These are phyloP conservation scores for Orychophragmus violaceus DNA, from an alignment of 345 rosid species.

Conservation along the genomic window DNA sequence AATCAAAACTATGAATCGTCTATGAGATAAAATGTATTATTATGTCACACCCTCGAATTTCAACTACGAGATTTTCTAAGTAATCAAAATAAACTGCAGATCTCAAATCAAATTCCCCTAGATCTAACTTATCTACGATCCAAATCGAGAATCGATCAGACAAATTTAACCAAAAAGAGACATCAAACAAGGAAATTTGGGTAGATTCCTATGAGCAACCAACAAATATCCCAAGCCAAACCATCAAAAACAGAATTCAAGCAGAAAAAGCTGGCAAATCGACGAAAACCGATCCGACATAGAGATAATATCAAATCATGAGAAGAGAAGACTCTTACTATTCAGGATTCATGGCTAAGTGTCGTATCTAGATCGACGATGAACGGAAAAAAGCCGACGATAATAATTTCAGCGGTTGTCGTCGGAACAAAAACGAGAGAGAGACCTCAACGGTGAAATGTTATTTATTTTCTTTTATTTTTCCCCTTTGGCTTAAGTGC, in stretches of 20 bases:
- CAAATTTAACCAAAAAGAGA: background rate
- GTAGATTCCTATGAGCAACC: background rate
- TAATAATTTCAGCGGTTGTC: conserved; percentile 9
- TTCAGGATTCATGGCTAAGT: conserved; percentile 30
- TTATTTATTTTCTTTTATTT: background rate
- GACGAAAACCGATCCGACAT: background rate
- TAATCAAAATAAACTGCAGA: conserved; percentile 7
- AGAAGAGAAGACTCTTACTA: conserved; percentile 28
- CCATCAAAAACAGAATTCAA: background rate
- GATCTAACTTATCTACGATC: conserved; percentile 17
- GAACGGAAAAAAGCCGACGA: conserved; percentile 3
- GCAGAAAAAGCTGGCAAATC: background rate
- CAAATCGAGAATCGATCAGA: conserved; percentile 13
- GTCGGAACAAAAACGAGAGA: background rate
- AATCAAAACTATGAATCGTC: background rate
- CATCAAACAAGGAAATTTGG: background rate
- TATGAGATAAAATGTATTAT: background rate
- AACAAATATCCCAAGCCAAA: background rate
- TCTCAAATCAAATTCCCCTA: background rate
- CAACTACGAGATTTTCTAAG: background rate
- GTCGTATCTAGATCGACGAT: conserved; percentile 7
- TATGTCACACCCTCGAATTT: background rate
- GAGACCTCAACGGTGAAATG: conserved; percentile 13
- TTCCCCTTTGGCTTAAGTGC: background rate
- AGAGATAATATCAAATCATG: background rate